Base-by-base conservation (phyloP, 805 yeast genomes). In the Candida rishiriensis region DNA sequence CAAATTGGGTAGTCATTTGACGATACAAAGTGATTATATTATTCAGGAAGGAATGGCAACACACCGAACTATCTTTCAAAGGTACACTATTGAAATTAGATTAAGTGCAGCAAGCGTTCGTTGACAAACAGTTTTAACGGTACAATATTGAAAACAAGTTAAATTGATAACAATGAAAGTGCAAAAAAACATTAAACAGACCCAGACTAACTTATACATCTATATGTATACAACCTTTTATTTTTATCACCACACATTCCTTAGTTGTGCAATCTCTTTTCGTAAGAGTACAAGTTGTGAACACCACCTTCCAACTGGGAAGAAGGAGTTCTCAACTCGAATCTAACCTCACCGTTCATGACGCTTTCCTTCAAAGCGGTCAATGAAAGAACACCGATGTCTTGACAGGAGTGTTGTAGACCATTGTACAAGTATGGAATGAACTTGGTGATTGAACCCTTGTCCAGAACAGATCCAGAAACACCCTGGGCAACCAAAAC, bases 241-340 rank as follows among this genome's bases (percentile, higher is more conserved):
- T 9, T 30, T 30, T 30, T 30, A 13, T 30, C 14, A n/a, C 13
- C 14, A 4, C 14, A 3, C 5, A 30, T 30, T 30, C 13, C 13
- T 30, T 30, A 88, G 65, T 88, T 88, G 78, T 89, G 96, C 66
- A 93, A 76, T 72, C 96, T 88, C 81, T 93, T 93, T 75, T 93
- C 99, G 68, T 87, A 93, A 47, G 97, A 90, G 78, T 88, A 88
- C 71, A 93, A 80, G 64, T 95, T 90, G 72, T 88, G 86, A 51
- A 93, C 91, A 70, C 98, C 98, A 76, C 99, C 99, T 75, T 93
- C 99, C 55, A 89, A 77, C 78, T 93, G 99, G 53, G 99, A 97
- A 63, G 97, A 87, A 40, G 98, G 96, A 56, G 98, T 90, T 81
- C 99, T 88, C 71, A 85, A 83, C 75, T 93, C 99, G 64, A 93